These are phyloP conservation scores for Fragaria iinumae DNA, from an alignment of 306 rosid genomes.

Conservation along the genomic window DNA sequence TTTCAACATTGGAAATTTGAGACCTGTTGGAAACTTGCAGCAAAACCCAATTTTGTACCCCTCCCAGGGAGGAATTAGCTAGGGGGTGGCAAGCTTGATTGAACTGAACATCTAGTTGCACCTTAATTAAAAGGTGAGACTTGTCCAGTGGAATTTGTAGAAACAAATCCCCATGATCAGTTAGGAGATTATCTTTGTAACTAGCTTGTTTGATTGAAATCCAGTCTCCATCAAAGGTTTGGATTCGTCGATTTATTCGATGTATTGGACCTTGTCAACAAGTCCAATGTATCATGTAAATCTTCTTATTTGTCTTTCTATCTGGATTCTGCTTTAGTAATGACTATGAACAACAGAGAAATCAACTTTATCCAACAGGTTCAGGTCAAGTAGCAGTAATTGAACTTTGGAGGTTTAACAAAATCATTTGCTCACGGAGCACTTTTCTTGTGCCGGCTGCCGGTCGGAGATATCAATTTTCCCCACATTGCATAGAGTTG, in stretches of 20 bases:
- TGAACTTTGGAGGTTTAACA: not conserved
- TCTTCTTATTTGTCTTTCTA: not conserved
- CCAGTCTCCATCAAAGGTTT: slow-evolving; percentile 9
- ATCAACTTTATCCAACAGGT: not conserved
- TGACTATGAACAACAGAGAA: not conserved
- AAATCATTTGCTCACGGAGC: not conserved
- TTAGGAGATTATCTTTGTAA: slow-evolving; percentile 41
- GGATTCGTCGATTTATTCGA: slow-evolving; percentile 15
- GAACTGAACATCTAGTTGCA: slow-evolving; percentile 33
- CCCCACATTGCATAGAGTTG: not conserved
- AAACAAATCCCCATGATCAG: slow-evolving; percentile 37
- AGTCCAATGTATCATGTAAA: not conserved
- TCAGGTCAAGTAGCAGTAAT: not conserved
- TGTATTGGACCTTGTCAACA: not conserved
- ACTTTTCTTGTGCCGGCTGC: not conserved
- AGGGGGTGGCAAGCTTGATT: slow-evolving; percentile 43
- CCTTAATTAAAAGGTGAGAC: slow-evolving; percentile 29
- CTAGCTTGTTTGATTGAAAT: slow-evolving; percentile 19
- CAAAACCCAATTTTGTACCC: slow-evolving; percentile 57
- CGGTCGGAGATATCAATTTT: not conserved
- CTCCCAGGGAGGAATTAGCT: slow-evolving; percentile 30
- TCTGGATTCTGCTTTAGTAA: not conserved
- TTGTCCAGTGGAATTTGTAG: slow-evolving; percentile 45
- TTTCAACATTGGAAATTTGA: slow-evolving; percentile 26
- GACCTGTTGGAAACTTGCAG: slow-evolving; percentile 33